Conservation (phyloP, 2,329 filamentous ascomycete genomes). For the Cercospora beticola region DNA sequence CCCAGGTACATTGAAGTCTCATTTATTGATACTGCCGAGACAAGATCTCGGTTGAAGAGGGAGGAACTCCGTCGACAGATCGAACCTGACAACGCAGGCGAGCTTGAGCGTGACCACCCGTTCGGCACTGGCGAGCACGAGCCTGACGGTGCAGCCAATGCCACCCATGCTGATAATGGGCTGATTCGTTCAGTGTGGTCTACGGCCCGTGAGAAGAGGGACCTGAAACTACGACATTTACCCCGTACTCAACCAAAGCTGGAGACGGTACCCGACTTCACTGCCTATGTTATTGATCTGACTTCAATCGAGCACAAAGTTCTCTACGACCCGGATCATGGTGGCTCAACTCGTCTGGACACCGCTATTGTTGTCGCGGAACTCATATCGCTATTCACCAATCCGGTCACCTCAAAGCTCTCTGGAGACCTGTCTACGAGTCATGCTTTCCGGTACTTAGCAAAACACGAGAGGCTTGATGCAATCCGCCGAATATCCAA, state of each 20-base stretch:
- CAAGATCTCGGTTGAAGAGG: not conserved
- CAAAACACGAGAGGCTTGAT: constrained; percentile 21
- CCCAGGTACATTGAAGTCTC: constrained; percentile 13
- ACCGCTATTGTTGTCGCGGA: not conserved
- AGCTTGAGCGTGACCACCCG: not conserved
- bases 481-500: constrained; percentile 24
- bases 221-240: not conserved
- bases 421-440: constrained; percentile 25
- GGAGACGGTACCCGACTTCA: not conserved
- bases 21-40: not conserved
- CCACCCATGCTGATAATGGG: not conserved
- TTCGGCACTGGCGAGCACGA: not conserved
- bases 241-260: not conserved
- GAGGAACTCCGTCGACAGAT: constrained; percentile 5
- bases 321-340: not conserved
- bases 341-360: not conserved
- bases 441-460: constrained; percentile 27
- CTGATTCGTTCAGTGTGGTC: constrained; percentile 16
- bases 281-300: constrained; percentile 21
- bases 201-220: constrained; percentile 1
- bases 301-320: not conserved
- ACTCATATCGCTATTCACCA: constrained; percentile 23
- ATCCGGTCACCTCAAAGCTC: constrained; percentile 8
- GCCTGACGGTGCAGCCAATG: not conserved
- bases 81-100: not conserved